phyloP scores from a whole-genome alignment of 148 eudicot species.

The Silene uniflora region DNA sequence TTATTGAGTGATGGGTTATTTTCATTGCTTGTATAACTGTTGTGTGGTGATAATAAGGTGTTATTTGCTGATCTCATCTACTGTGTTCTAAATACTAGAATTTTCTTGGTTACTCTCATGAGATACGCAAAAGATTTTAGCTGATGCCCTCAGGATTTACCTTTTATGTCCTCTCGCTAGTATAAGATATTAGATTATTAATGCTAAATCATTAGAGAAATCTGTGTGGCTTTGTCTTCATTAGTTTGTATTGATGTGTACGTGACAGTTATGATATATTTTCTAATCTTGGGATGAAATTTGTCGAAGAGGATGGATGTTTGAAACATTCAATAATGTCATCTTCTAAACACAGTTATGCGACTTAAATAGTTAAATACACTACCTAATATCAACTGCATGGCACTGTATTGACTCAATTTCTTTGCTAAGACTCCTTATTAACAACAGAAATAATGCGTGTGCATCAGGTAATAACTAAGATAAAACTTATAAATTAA shows the following conservation, averaged over 20 bases:
- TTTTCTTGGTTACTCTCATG: slow-evolving; percentile 9
- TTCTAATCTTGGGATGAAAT: not conserved
- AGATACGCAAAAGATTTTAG: slow-evolving; percentile 17
- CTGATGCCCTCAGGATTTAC: slow-evolving; percentile 21
- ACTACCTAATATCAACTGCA: too few species aligned
- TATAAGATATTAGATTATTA: not conserved
- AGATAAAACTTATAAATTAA: too few species aligned
- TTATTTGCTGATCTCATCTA: slow-evolving; percentile 12
- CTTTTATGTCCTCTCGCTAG: slow-evolving; percentile 1
- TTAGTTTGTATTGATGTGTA: not conserved
- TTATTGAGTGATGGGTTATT: slow-evolving; percentile 1
- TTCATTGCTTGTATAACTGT: not conserved
- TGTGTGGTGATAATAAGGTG: slow-evolving; percentile 10
- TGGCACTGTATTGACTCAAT: too few species aligned
- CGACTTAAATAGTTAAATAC: not conserved
- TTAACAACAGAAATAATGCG: too few species aligned
- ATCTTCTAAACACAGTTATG: not conserved
- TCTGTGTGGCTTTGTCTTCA: not conserved
- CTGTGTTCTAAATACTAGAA: not conserved
- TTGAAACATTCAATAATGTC: not conserved
- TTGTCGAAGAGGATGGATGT: not conserved
- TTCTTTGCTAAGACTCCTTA: too few species aligned
- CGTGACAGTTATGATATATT: not conserved
- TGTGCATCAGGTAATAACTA: too few species aligned
- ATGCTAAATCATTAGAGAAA: slow-evolving; percentile 1